Percentiles rank a stretch among this genome's conserved stretches.
These are phyloP conservation scores for Pseudogymnoascus verrucosus DNA, from an alignment of 2,329 filamentous ascomycete genomes.

Conservation along the genomic window DNA sequence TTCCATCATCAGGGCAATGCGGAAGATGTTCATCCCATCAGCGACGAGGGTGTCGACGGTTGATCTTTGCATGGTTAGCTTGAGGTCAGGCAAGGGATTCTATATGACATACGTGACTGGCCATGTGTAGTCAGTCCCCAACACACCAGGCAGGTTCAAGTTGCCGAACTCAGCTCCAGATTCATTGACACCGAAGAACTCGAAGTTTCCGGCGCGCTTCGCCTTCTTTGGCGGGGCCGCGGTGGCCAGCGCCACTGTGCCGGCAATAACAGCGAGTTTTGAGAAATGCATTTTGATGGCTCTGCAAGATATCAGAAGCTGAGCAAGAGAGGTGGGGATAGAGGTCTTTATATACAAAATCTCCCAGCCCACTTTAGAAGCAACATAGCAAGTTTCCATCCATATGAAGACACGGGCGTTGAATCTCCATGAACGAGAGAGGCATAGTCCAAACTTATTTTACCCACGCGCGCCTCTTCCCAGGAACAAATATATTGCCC, in stretches of 20 bases:
- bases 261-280: conserved; percentile 15
- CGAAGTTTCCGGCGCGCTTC: conserved; percentile 31
- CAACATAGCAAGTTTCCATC: background rate
- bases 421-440: background rate
- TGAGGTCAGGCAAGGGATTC: conserved; percentile 8
- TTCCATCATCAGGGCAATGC: conserved; percentile 46
- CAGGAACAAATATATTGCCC: background rate
- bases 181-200: conserved; percentile 30
- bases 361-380: background rate
- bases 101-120: conserved; percentile 38
- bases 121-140: conserved; percentile 51
- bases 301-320: background rate
- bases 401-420: background rate
- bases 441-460: background rate
- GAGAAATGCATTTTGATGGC: conserved; percentile 16
- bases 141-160: conserved; percentile 43
- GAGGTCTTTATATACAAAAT: background rate
- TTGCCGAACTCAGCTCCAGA: conserved; percentile 54
- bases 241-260: conserved; percentile 18
- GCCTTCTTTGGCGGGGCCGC: conserved; percentile 24
- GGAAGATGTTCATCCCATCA: conserved; percentile 49
- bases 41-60: conserved; percentile 37
- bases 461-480: background rate
- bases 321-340: background rate
- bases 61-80: conserved; percentile 15